Base-by-base conservation (phyloP, 305 asterid species). In the Solanum aculeatissimum region DNA sequence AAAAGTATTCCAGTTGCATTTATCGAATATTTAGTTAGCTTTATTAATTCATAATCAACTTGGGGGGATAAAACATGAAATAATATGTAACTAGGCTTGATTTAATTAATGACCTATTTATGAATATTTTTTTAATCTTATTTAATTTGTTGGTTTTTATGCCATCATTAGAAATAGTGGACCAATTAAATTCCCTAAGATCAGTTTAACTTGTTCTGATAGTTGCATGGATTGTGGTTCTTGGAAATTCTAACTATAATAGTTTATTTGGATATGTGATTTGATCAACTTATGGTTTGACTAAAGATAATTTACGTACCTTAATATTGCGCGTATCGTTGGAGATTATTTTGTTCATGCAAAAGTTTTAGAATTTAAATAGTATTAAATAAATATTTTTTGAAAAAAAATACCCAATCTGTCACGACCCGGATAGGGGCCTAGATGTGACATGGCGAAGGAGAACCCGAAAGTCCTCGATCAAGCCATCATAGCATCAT, bases 171-270 rank as follows among this genome's bases (percentile, higher is more conserved):
- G 25, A 68, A 32, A 32, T 23, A 2, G 14, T 45, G 2, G 1
- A 9, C 55, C 77, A 60, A 38, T 18, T 19, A 23, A 68, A 85
- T 86, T 27, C 47, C 1, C 7, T 12, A 62, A 71, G 87, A 71
- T 87, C 71, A 83, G 87, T 83, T 80, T 53, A 72, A 83, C 70
- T 84, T 81, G 43, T 71, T 43, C 55, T 40, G 14, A 16, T 47
- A 14, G 58, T 63, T 43, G 23, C 69, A 80, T 83, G 86, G 85
- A 25, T n/a, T 68, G 11, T 83, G 42, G 86, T 51, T 83, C 66
- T 47, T 83, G 85, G 85, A 86, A 19, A n/a, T 83, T n/a, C 70
- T 23, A 57, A 57, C 32, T 63, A 60, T 83, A 75, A 79, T 72
- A 47, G 62, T 32, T 51, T 49, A 82, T 29, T 65, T 62, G 38